Conservation (phyloP, 257 asterid species). For the Scutellaria galericulata region DNA sequence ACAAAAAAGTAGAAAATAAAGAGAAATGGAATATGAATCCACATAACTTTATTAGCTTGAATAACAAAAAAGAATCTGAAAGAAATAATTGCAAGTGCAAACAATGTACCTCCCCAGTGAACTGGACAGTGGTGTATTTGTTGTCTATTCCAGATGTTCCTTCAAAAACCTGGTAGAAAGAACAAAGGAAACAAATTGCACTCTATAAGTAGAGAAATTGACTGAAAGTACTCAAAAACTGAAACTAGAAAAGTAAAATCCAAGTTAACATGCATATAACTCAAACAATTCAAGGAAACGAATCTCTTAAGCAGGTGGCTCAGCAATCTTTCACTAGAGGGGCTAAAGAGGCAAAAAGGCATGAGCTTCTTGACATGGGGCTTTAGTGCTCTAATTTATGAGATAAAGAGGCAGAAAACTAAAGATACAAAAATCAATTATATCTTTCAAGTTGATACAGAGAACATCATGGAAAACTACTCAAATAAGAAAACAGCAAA, state of each 20-base stretch:
- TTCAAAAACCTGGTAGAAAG: slow-evolving; percentile 74
- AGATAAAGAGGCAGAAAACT: slow-evolving; percentile 9
- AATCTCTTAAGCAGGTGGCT: slow-evolving; percentile 22
- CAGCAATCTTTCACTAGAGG: background rate
- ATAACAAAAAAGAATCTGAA: background rate
- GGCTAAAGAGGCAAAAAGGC: background rate
- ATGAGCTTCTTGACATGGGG: slow-evolving; percentile 8
- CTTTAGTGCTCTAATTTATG: slow-evolving; percentile 2
- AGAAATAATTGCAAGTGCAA: slow-evolving; percentile 23
- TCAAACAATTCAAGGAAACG: slow-evolving; percentile 28
- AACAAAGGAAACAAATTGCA: slow-evolving; percentile 19
- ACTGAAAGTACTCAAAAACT: slow-evolving; percentile 6
- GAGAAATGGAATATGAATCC: background rate
- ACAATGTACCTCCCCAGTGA: slow-evolving; percentile 85
- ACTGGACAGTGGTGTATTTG: slow-evolving; percentile 92
- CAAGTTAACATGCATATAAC: slow-evolving; percentile 19
- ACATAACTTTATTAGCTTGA: background rate
- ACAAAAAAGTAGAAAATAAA: background rate
- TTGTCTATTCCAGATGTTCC: slow-evolving; percentile 95
- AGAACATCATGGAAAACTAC: background rate
- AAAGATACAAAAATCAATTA: slow-evolving; percentile 2
- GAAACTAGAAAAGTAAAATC: slow-evolving; percentile 18
- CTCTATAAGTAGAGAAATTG: slow-evolving; percentile 18
- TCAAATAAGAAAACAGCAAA: slow-evolving; percentile 26
- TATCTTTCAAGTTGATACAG: background rate